Evolutionary conservation across 495 filamentous ascomycete species (phyloP), one percentile per base, ranked within the genome.

Genomic region (Talaromyces adpressus): DNA sequence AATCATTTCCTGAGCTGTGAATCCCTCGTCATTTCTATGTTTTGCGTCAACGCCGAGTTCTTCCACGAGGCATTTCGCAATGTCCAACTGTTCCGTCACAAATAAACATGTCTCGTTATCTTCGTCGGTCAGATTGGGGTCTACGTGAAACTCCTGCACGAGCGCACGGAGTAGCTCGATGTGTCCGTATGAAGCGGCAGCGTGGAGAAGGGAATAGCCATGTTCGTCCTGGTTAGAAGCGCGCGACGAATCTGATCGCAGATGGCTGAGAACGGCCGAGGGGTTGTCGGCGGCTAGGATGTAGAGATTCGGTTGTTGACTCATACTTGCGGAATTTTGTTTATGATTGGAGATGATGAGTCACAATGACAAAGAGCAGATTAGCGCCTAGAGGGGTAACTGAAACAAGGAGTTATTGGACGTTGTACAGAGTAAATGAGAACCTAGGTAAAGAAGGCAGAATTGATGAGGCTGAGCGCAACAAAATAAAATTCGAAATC

Each of bases 71-170:
- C 85, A 82, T 65, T 84, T 84, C 34, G 93, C 93, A 20, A 89
- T 82, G 3, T 89, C 87, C 32, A 91, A 80, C 0, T 81, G 87
- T 71, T 98, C 94, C 27, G 85, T 84, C 11, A 89, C 90, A 66
- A 96, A 98, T 4, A 98, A 81, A 20, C 93, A 89, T 7, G 93
- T 97, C 73, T 98, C 94, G 57, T 86, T 87, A 71, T 98, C 94
- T 70, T 93, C 87, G 68, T 97, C 94, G 59, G 81, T 80, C 49
- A 97, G 75, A 69, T 97, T 89, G 32, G 90, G 85, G 63, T 91
- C 76, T 9, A 91, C 91, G 23, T 87, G 75, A 74, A 90, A 92
- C 14, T 90, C 90, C 34, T 81, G 77, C n/a, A 95, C 82, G 2
- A 98, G 84, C 1, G 85, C 75, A 51, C 88, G 88, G 7, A 97